These are phyloP conservation scores for Saccharomycopsis fodiens DNA, from an alignment of 805 yeast species.

Conservation along the genomic window DNA sequence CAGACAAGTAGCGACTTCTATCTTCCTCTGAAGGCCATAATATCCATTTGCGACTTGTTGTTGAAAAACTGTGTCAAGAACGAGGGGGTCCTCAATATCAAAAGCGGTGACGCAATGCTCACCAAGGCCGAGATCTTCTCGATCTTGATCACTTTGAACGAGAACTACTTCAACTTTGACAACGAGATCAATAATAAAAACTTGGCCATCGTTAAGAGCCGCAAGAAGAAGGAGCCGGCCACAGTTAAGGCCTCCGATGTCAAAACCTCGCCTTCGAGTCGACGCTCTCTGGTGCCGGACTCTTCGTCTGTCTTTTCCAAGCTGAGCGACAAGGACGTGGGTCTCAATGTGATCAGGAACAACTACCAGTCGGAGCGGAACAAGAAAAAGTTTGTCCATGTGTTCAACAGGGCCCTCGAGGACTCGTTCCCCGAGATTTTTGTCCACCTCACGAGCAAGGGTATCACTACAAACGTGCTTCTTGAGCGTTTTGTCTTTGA, in stretches of 20 bases:
- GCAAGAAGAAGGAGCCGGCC: not conserved
- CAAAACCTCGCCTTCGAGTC: conserved; percentile 7
- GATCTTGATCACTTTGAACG: conserved; percentile 18
- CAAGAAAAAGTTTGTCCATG: conserved; percentile 15
- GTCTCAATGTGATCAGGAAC: conserved; percentile 11
- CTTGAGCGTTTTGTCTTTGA: conserved; percentile 18
- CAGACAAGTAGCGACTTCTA: conserved; percentile 10
- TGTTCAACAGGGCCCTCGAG: conserved; percentile 20
- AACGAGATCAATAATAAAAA: conserved; percentile 19
- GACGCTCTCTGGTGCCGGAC: conserved; percentile 17
- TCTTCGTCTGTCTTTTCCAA: conserved; percentile 4
- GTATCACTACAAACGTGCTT: conserved; percentile 17
- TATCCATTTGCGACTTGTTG: conserved; percentile 16
- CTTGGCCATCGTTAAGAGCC: conserved; percentile 9
- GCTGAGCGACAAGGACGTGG: conserved; percentile 8
- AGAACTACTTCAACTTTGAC: conserved; percentile 21
- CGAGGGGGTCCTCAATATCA: conserved; percentile 7
- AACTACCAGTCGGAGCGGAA: conserved; percentile 16
- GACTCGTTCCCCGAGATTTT: conserved; percentile 20
- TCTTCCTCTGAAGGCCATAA: conserved; percentile 19
- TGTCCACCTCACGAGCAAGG: conserved; percentile 17
- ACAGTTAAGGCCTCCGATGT: not conserved
- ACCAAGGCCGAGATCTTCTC: conserved; percentile 19
- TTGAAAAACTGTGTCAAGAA: conserved; percentile 13
- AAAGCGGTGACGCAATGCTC: conserved; percentile 7